Evolutionary conservation across 441 rosid species (phyloP).

Genomic region (Brassica hybrid): DNA sequence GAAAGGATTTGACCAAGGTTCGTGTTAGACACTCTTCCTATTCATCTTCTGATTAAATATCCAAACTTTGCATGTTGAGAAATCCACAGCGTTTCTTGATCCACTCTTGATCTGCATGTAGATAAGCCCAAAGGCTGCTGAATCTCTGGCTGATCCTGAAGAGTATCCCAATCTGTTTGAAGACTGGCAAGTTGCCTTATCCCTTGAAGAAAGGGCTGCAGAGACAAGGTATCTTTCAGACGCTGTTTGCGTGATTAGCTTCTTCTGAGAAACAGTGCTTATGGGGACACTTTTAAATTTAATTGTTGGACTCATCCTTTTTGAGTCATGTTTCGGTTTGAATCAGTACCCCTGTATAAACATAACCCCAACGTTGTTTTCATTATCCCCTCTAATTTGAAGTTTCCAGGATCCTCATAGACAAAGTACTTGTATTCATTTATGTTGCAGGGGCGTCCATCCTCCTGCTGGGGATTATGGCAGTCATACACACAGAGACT

Average conservation of each 20-base stretch:
- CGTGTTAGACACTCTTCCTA: conserved; percentile 31
- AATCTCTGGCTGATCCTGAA: conserved; percentile 96
- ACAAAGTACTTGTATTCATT: conserved; percentile 31
- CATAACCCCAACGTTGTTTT: neutral
- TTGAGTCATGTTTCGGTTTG: conserved; percentile 12
- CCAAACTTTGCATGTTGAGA: conserved; percentile 19
- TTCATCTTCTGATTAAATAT: conserved; percentile 13
- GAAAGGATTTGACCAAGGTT: conserved; percentile 93
- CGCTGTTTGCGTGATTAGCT: conserved; percentile 21
- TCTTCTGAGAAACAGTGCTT: conserved; percentile 1
- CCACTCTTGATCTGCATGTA: conserved; percentile 43
- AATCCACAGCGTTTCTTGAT: conserved; percentile 20
- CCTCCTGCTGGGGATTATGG: conserved; percentile 73
- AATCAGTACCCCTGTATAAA: neutral
- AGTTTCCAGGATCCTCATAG: conserved; percentile 11
- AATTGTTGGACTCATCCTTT: neutral
- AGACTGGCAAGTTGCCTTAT: conserved; percentile 92
- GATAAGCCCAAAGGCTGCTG: conserved; percentile 99
- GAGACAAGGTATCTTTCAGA: conserved; percentile 66
- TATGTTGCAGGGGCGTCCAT: conserved; percentile 59
- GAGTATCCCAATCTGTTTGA: conserved; percentile 97
- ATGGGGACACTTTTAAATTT: neutral
- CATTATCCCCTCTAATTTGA: conserved; percentile 33
- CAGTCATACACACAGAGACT: conserved; percentile 63
- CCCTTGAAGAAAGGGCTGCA: conserved; percentile 76